Conservation (phyloP, 441 rosid genomes). For the Breynia disticha region DNA sequence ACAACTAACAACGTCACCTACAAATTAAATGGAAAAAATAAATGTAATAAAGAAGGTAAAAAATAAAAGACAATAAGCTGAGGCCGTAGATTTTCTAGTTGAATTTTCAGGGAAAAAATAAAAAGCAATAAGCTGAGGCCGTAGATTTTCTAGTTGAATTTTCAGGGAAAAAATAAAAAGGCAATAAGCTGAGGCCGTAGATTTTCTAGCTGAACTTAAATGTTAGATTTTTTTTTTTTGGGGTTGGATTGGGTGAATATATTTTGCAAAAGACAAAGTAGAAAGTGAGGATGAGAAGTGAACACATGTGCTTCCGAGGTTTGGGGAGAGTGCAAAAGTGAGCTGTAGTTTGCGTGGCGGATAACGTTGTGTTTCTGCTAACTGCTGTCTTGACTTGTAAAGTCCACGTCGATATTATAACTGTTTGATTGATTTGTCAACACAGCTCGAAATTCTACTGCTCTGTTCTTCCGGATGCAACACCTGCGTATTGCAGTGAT, state of each 20-base stretch:
- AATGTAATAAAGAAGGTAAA: not conserved
- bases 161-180: constrained; percentile 9
- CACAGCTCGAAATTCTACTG: too few relatives aligned
- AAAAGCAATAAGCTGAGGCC: not conserved
- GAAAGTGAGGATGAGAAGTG: constrained; percentile 22
- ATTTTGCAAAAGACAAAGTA: not conserved
- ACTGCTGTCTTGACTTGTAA: too few relatives aligned
- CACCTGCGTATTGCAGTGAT: too few relatives aligned
- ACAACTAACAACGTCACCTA: constrained; percentile 1
- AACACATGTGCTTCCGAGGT: too few relatives aligned
- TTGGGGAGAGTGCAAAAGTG: too few relatives aligned
- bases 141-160: too few relatives aligned
- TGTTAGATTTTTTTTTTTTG: not conserved
- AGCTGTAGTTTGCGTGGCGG: too few relatives aligned
- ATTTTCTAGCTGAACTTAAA: not conserved
- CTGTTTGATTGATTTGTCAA: too few relatives aligned
- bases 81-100: not conserved
- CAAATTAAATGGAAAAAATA: not conserved
- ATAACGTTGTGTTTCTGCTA: too few relatives aligned
- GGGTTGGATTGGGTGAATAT: not conserved
- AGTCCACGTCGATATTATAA: too few relatives aligned
- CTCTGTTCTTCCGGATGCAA: too few relatives aligned
- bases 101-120: constrained; percentile 3
- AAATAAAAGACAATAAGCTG: constrained; percentile 7
- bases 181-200: not conserved